Base-by-base conservation (phyloP, 73 alveolate species). In the Paramecium pentaurelia region DNA sequence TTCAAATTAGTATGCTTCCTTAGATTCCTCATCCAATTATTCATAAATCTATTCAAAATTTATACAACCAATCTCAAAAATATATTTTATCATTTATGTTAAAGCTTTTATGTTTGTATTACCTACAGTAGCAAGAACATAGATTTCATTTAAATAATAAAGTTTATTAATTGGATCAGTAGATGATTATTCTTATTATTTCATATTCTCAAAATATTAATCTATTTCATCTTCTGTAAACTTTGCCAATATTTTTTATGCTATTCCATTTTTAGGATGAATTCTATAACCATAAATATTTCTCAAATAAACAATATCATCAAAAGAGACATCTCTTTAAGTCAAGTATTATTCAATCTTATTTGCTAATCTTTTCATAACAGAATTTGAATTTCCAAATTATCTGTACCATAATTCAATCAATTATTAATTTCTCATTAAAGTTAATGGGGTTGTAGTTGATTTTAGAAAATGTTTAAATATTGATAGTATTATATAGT, bases 261-360 rank as follows among this genome's bases (percentile, higher is more conserved):
- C 91, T 22, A 80, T 20, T 22, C 18, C 37, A 49, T 45, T 80
- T 18, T 80, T 80, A 3, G 91, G 91, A 80, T 47, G 47, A 10
- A 80, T 22, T 49, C 91, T 80, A 80, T 80, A 80, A 44, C 91
- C 91, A 80, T 80, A 80, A 20, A 80, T 80, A 80, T 36, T 32
- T 80, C 91, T 80, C 1, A 80, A 1, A 18, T 45, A 80, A 49
- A 40, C 32, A 22, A 80, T 40, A 20, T 27, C 37, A 3, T 80
- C 91, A 80, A 3, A 80, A 20, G 71, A 9, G 16, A 45, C n/a
- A 22, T 22, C 25, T 49, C 58, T 80, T 49, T 80, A 8, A 40
- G 75, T 27, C n/a, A 80, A 80, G 25, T 40, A 11, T 45, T 42
- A 38, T 80, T 80, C 91, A 32, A 80, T 80, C 20, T 80, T 44